Evolutionary conservation across 495 filamentous ascomycete genomes (phyloP), one percentile per base, ranked within the genome.

Genomic region (Aspergillus taichungensis): DNA sequence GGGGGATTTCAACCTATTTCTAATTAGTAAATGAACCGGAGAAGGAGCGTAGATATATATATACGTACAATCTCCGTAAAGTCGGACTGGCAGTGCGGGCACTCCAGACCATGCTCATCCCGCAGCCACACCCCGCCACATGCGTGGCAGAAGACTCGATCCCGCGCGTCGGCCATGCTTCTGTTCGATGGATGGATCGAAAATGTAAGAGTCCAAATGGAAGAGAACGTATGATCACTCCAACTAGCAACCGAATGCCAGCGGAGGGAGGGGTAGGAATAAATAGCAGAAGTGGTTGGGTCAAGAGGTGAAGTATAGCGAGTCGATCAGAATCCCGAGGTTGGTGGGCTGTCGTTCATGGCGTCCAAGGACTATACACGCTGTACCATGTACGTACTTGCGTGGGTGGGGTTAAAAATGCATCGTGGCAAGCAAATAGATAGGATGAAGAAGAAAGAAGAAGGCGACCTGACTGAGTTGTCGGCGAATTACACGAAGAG

Each of bases 41-140:
- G 4, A 62, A 67, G 30, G 74, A 56, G 67, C 73, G 31, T 18
- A 27, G 12, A 13, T 34, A 39, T 37, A 39, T n/a, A 13, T 9
- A 14, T n/a, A 53, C 61, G 30, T 60, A 70, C 90, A 47, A 95
- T 91, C 66, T 98, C 88, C 6, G 78, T 84, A 58, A 85, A 80
- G 6, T 94, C 85, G n/a, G 78, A 76, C 9, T 71, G 47, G 57
- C 92, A 98, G 6, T 64, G 56, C n/a, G 90, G 89, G 50, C 92
- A 98, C 9, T 60, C 61, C 40, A 94, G 62, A 30, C 74, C 77
- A 50, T 73, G 68, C 44, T 84, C 73, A 53, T 85, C 77, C 42
- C 76, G 69, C 47, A 78, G 82, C 88, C 87, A 96, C 53, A 95
- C 84, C 37, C 83, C 70, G 32, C 73, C 53, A 69, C 92, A 97